phyloP scores from a whole-genome alignment of 2,329 filamentous ascomycete genomes.

The Hypoxylon sp. region DNA sequence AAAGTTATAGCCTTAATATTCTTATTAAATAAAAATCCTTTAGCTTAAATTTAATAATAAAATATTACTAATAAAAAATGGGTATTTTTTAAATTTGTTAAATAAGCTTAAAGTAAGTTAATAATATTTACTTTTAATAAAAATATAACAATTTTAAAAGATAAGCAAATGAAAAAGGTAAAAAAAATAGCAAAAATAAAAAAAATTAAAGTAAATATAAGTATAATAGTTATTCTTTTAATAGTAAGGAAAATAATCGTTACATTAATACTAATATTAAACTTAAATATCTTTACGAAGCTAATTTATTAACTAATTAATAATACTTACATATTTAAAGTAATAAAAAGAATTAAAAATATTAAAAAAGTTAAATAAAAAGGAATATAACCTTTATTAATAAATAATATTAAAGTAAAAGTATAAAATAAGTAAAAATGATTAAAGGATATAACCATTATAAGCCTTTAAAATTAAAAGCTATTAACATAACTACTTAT shows the following conservation, averaged over 20 bases:
- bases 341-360: slow-evolving; percentile 11
- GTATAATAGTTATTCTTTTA: background rate
- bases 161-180: slow-evolving; percentile 2
- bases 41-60: slow-evolving; percentile 6
- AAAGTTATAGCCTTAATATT: slow-evolving; percentile 4
- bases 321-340: background rate
- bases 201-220: background rate
- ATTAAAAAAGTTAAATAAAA: slow-evolving; percentile 11
- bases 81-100: background rate
- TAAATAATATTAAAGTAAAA: slow-evolving; percentile 1
- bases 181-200: no score
- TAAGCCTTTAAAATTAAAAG: slow-evolving; percentile 12
- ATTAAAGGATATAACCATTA: slow-evolving; percentile 9
- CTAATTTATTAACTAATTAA: background rate
- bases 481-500: slow-evolving; percentile 17
- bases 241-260: background rate
- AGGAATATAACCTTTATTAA: background rate
- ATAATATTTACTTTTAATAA: background rate
- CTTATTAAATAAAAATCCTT: slow-evolving; percentile 1
- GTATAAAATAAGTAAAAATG: background rate
- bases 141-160: background rate
- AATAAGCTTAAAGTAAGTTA: slow-evolving; percentile 1
- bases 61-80: slow-evolving; percentile 12
- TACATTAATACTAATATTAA: slow-evolving; percentile 11
- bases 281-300: background rate